Percentiles rank a stretch among this genome's conserved stretches.
These are phyloP conservation scores for Citrus medica DNA, from an alignment of 345 rosid species.

Conservation along the genomic window DNA sequence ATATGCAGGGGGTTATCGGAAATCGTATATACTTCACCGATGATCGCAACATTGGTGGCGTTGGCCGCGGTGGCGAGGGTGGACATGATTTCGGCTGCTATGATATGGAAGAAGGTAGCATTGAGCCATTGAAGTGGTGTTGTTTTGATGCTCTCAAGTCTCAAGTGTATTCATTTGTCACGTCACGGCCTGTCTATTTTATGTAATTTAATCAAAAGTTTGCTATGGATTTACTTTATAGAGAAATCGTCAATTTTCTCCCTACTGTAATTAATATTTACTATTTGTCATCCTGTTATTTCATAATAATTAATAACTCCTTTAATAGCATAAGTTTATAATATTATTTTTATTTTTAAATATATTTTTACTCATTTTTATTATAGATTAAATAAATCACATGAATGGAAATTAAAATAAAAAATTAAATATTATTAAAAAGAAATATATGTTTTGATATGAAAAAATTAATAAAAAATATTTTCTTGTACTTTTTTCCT, in stretches of 20 bases:
- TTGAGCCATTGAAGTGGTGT: neutral
- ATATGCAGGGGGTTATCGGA: neutral
- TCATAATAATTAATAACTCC: fast-evolving
- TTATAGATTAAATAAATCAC: no score
- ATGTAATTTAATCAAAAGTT: neutral
- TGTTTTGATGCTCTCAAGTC: neutral
- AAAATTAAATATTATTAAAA: no score
- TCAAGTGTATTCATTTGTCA: neutral
- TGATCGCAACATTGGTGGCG: neutral
- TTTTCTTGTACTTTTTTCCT: no score
- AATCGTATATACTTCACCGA: neutral
- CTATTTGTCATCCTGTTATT: no score
- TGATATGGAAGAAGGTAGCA: neutral
- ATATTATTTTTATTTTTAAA: fast-evolving
- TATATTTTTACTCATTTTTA: no score
- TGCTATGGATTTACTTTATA: no score
- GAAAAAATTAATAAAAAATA: no score
- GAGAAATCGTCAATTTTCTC: no score
- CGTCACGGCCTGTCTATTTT: neutral
- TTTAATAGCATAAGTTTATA: fast-evolving
- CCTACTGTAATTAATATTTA: fast-evolving
- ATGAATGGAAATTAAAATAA: no score
- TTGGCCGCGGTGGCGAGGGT: no score
- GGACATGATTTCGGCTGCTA: neutral
- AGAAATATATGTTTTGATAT: no score